These are phyloP conservation scores for Pseudevernia furfuracea DNA, from an alignment of 495 filamentous ascomycete species.

Conservation along the genomic window DNA sequence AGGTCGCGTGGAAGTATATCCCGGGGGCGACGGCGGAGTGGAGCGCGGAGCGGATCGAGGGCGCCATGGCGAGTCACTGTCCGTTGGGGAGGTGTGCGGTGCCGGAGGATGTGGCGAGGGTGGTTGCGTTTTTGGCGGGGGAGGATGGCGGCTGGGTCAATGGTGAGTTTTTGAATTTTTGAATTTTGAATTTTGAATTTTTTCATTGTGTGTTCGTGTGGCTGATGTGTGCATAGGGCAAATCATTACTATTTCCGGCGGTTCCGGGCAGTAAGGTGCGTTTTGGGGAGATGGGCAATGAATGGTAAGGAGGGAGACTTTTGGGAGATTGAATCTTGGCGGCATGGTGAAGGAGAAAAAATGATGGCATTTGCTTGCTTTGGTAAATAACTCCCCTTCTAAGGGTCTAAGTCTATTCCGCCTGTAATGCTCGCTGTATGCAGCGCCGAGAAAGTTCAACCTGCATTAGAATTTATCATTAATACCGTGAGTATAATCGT, in stretches of 20 bases:
- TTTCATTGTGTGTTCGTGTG: neutral
- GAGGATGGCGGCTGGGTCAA: constrained; percentile 63
- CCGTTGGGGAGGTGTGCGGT: constrained; percentile 54
- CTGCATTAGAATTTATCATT: neutral
- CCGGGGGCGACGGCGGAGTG: constrained; percentile 40
- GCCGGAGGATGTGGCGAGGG: constrained; percentile 56
- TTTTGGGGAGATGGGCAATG: too few species aligned
- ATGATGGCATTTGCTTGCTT: neutral
- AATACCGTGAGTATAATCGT: neutral
- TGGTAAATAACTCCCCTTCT: neutral
- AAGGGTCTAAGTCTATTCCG: neutral
- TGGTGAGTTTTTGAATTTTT: constrained; percentile 39
- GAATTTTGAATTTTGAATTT: too few species aligned
- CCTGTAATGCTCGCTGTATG: neutral
- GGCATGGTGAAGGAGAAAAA: neutral
- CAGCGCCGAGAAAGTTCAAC: neutral
- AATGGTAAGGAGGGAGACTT: too few species aligned
- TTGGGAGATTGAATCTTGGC: too few species aligned
- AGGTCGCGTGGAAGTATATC: constrained; percentile 58
- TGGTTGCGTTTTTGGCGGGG: constrained; percentile 56
- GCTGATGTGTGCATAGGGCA: constrained; percentile 20
- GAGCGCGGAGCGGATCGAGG: constrained; percentile 29
- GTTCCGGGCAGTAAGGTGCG: constrained; percentile 18
- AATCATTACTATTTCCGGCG: constrained; percentile 24
- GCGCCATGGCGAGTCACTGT: constrained; percentile 46